Conservation (phyloP, 108 stramenopile species). For the Nitzschia putrida region DNA sequence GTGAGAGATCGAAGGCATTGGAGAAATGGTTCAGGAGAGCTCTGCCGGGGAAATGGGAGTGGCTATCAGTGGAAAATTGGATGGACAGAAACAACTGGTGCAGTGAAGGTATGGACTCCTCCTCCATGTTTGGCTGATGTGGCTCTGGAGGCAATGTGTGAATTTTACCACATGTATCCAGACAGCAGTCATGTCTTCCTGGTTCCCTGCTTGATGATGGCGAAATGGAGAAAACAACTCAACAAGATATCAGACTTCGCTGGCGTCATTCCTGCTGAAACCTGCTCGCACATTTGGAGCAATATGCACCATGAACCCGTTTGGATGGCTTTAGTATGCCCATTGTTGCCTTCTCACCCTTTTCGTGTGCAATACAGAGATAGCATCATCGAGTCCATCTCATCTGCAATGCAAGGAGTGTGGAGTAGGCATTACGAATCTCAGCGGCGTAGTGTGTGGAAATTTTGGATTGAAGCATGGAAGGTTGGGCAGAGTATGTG, state of each 20-base stretch:
- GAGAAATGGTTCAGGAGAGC: background rate
- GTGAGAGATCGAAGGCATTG: background rate
- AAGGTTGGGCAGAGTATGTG: background rate
- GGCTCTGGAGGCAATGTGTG: conserved; percentile 8
- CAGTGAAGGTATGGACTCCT: conserved; percentile 11
- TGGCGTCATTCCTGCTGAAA: background rate
- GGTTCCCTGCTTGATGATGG: no score
- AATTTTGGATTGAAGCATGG: conserved; percentile 14
- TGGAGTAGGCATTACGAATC: no score
- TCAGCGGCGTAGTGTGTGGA: no score
- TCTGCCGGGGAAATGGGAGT: background rate
- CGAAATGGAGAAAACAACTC: no score
- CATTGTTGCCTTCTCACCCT: background rate
- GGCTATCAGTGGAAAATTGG: background rate
- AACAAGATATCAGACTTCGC: background rate
- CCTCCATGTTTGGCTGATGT: conserved; percentile 9
- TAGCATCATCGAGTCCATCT: no score
- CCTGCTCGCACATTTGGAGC: background rate
- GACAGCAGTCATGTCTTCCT: no score
- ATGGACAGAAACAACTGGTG: background rate
- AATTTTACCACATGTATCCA: no score
- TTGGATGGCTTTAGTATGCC: no score
- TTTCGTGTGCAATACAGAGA: no score
- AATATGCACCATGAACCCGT: background rate
- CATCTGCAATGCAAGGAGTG: no score